phyloP scores from a whole-genome alignment of 768 basidiomycete genomes.

The Udeniomyces megalosporus region DNA sequence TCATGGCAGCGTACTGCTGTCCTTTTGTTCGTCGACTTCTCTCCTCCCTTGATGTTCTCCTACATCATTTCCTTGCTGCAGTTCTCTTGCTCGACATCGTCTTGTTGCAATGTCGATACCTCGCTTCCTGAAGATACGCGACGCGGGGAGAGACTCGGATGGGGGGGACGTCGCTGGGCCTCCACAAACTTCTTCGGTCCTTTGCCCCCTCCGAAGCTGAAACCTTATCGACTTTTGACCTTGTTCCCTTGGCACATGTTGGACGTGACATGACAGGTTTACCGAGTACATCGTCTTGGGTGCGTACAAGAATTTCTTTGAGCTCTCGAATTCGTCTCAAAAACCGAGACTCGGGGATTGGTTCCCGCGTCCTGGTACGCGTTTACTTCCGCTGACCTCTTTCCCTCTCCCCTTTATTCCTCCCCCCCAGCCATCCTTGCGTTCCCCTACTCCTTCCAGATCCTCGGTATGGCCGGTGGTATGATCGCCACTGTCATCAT shows the following conservation, averaged over 20 bases:
- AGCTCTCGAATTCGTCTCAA: neutral
- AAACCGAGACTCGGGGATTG: too few species aligned
- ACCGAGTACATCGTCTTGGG: constrained; percentile 21
- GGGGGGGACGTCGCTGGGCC: too few species aligned
- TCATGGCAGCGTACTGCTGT: neutral
- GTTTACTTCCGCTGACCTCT: neutral
- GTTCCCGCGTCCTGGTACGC: too few species aligned
- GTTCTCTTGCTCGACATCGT: neutral
- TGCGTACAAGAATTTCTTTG: neutral
- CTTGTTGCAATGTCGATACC: too few species aligned
- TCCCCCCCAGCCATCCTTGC: constrained; percentile 15
- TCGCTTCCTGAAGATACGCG: too few species aligned
- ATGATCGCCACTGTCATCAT: constrained; percentile 16
- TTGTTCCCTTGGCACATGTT: too few species aligned
- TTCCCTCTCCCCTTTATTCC: neutral
- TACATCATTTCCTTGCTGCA: neutral
- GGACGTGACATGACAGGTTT: neutral
- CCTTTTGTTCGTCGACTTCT: neutral
- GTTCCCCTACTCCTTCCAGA: constrained; percentile 19
- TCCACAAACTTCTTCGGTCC: too few species aligned
- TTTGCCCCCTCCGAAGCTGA: too few species aligned
- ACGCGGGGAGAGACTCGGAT: too few species aligned
- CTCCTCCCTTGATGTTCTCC: neutral
- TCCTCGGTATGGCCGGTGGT: constrained; percentile 20
- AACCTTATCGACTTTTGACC: too few species aligned